Evolutionary conservation across 257 asterid genomes (phyloP).

Genomic region (Rauvolfia tetraphylla): DNA sequence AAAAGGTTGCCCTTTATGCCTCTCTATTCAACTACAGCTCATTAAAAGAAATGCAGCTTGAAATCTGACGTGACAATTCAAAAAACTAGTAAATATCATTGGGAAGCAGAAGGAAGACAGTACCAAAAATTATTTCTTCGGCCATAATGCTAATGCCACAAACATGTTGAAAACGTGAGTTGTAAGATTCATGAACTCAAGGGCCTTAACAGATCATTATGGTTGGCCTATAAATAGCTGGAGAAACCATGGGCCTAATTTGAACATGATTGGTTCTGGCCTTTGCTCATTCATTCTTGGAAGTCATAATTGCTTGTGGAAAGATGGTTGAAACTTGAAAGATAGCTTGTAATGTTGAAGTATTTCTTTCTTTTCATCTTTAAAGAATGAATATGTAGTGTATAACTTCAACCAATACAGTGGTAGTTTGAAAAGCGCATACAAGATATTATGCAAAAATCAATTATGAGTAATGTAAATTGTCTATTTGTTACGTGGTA

Average conservation of each 20-base stretch:
- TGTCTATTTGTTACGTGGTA: no score
- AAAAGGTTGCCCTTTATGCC: not conserved
- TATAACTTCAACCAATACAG: no score
- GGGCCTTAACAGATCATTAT: not conserved
- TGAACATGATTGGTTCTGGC: constrained; percentile 7
- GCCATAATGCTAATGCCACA: not conserved
- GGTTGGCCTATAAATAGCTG: constrained; percentile 2
- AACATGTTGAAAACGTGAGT: not conserved
- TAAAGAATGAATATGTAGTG: not conserved
- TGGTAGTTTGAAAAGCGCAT: no score
- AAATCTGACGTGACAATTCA: not conserved
- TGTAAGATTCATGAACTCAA: constrained; percentile 21
- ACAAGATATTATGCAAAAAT: no score
- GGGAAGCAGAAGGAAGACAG: not conserved
- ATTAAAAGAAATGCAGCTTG: not conserved
- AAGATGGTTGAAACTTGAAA: not conserved
- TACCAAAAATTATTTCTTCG: not conserved
- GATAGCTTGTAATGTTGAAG: not conserved
- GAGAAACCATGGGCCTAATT: constrained; percentile 11
- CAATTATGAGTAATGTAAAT: no score
- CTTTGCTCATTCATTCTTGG: not conserved
- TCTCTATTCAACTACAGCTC: constrained; percentile 1
- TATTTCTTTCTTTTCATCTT: not conserved
- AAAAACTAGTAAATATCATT: not conserved
- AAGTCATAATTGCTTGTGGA: constrained; percentile 9